Base-by-base conservation (phyloP, 495 filamentous ascomycete genomes). In the Talaromyces borbonicus region DNA sequence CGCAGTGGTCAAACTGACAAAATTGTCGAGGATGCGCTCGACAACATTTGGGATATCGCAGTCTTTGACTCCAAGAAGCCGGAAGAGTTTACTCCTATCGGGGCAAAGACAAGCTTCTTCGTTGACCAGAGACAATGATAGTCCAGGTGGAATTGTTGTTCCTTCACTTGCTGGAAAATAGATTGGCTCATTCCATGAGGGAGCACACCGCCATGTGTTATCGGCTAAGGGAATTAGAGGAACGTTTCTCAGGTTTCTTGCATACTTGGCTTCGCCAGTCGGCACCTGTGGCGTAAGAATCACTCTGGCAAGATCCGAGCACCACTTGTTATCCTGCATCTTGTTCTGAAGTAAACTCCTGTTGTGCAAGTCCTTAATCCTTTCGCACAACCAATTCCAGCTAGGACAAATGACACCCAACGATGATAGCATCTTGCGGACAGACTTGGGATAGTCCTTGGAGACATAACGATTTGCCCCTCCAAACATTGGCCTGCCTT, bases 121-220 rank as follows among this genome's bases (percentile, higher is more conserved):
- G 37, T 41, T 22, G 37, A 41, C 37, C 37, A 41, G 37, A 41
- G 37, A 41, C 19, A 41, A 41, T 41, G 37, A 20, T 8, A 41
- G 37, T 41, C 37, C 37, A 24, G 37, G 37, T 27, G 37, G 37
- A 41, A 41, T 41, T 16, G 25, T 22, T 22, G 37, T 41, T 22
- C 19, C 37, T 22, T 23, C 22, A 22, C 37, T 41, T 8, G 16
- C 37, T 8, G 37, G 37, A 41, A 41, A 41, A 22, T 41, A 41
- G 37, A 41, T 41, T 41, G 37, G 37, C 4, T 41, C 37, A 23
- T 41, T n/a, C n/a, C 37, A 23, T 41, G 3, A 41, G 37, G 25
- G 9, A 22, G 37, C 18, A 23, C 37, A 23, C 37, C 37, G 37
- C 37, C 37, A 41, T 3, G 37, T 41, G 9, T 22, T 22, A 14